phyloP scores from a whole-genome alignment of 2,329 filamentous ascomycete species.

The Sporothrix pallida region DNA sequence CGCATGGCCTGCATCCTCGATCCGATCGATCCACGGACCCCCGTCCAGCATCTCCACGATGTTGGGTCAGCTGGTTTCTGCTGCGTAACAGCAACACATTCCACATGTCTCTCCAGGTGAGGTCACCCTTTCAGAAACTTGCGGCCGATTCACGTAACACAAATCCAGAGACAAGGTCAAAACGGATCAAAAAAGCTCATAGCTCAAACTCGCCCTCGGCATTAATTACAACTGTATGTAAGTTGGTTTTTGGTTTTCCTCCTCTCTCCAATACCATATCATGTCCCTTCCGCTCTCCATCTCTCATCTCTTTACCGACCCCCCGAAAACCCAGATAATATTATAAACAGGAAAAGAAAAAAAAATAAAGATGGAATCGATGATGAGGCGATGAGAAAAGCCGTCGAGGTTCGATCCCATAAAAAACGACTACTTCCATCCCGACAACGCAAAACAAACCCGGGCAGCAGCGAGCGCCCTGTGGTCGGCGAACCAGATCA shows the following conservation, averaged over 20 bases:
- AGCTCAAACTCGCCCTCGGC: conserved; percentile 8
- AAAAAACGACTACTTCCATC: neutral
- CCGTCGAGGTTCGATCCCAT: neutral
- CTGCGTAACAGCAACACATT: neutral
- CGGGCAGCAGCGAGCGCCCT: neutral
- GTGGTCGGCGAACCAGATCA: conserved; percentile 2
- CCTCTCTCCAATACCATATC: neutral
- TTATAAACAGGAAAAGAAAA: neutral
- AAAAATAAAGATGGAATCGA: neutral
- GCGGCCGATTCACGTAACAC: neutral
- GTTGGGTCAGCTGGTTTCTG: conserved; percentile 3
- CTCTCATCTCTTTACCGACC: neutral
- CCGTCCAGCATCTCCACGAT: neutral
- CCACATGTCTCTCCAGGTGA: neutral
- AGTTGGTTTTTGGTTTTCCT: conserved; percentile 5
- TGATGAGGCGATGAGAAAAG: neutral
- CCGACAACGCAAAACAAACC: neutral
- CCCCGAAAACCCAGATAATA: conserved; percentile 11
- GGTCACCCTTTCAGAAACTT: neutral
- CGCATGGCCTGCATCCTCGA: neutral
- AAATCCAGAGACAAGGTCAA: neutral
- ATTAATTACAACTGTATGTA: conserved; percentile 35
- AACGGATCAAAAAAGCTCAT: neutral
- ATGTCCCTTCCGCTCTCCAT: neutral
- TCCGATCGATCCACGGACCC: conserved; percentile 1